Percentiles rank a stretch among this genome's conserved stretches.
These are phyloP conservation scores for Puccinia polysora DNA, from an alignment of 1,284 basidiomycete genomes.

Conservation along the genomic window DNA sequence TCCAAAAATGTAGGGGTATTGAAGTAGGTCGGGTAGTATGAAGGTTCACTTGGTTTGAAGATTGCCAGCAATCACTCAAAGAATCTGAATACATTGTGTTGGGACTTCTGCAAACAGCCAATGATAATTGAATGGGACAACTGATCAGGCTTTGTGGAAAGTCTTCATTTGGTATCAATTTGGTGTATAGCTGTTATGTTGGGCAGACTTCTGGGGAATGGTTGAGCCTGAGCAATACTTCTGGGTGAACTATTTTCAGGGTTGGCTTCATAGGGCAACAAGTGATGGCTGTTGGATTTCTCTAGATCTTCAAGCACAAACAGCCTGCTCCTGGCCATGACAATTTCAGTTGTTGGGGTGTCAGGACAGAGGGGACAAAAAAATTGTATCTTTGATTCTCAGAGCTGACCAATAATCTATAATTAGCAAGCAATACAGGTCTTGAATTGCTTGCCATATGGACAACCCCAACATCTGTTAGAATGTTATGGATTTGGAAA, in stretches of 20 bases:
- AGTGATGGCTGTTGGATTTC: not conserved
- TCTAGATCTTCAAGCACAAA: not conserved
- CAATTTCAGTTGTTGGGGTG: not conserved
- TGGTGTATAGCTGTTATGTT: not conserved
- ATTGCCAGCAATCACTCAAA: not conserved
- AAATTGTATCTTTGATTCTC: not conserved
- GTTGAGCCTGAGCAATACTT: not conserved
- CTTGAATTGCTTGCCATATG: not conserved
- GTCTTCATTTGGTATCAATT: not conserved
- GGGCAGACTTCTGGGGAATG: not conserved
- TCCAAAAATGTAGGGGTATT: not conserved
- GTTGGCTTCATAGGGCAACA: not conserved
- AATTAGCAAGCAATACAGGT: constrained; percentile 1
- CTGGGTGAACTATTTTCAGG: not conserved
- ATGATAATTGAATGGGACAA: no score
- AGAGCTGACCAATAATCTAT: not conserved
- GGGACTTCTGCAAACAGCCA: no score
- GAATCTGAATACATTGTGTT: not conserved
- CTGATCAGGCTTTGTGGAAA: no score
- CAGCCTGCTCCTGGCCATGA: no score
- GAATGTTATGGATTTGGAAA: not conserved
- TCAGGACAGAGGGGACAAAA: not conserved
- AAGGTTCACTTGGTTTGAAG: not conserved
- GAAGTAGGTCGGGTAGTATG: not conserved
- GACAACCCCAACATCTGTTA: not conserved